These are phyloP conservation scores for Zymoseptoria crescenta DNA, from an alignment of 2,329 filamentous ascomycete genomes.

Conservation along the genomic window DNA sequence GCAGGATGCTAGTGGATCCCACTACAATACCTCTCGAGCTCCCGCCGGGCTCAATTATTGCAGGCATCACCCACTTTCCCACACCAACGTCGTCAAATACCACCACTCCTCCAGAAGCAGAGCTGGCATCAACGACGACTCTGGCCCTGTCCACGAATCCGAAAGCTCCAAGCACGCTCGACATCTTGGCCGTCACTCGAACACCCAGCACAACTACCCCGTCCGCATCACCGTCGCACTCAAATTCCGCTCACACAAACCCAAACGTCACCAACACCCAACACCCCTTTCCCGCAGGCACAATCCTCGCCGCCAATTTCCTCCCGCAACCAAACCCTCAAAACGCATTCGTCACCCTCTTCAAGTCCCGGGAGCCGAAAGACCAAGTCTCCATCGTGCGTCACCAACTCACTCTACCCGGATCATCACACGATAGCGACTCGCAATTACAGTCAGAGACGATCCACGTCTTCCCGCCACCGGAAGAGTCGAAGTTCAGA, in stretches of 20 bases:
- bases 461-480: constrained; percentile 39
- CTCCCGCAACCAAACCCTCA: constrained; percentile 30
- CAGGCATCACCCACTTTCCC: constrained; percentile 12
- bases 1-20: constrained; percentile 23
- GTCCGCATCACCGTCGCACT: neutral
- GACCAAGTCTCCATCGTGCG: neutral
- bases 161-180: neutral
- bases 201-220: neutral
- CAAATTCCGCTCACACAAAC: neutral
- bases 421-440: neutral
- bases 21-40: neutral
- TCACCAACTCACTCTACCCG: neutral
- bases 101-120: neutral
- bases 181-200: neutral
- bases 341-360: constrained; percentile 1
- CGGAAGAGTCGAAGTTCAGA: constrained; percentile 35
- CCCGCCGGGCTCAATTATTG: neutral
- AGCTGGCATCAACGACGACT: neutral
- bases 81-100: neutral
- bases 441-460: constrained; percentile 20
- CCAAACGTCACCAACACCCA: neutral
- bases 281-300: constrained; percentile 41
- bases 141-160: neutral
- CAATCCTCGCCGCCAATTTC: constrained; percentile 55
- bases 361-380: neutral